These are phyloP conservation scores for Anthracocystis panici-leucophaei DNA, from an alignment of 1,284 basidiomycete species.

Conservation along the genomic window DNA sequence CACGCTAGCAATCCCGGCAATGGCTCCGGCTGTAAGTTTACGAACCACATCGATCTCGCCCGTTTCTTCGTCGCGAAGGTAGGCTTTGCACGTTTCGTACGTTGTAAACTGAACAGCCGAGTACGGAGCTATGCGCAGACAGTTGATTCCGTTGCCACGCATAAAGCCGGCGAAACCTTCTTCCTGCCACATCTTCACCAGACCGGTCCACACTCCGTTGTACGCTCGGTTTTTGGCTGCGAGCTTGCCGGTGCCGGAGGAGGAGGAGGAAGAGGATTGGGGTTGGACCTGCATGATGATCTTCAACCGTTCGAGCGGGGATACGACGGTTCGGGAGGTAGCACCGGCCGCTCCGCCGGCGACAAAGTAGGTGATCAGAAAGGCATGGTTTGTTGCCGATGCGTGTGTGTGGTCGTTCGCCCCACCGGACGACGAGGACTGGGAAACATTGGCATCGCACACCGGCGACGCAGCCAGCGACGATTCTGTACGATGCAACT, in stretches of 20 bases:
- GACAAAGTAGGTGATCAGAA: slow-evolving; percentile 71
- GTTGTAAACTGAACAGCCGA: slow-evolving; percentile 93
- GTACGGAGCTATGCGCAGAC: slow-evolving; percentile 81
- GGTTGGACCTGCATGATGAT: slow-evolving; percentile 81
- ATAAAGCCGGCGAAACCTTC: slow-evolving; percentile 92
- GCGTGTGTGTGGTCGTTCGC: slow-evolving; percentile 11
- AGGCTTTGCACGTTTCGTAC: slow-evolving; percentile 84
- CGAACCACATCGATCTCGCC: slow-evolving; percentile 84
- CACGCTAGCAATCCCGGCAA: slow-evolving; percentile 90
- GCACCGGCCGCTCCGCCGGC: slow-evolving; percentile 77
- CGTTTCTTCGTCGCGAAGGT: slow-evolving; percentile 12
- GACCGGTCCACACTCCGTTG: slow-evolving; percentile 61
- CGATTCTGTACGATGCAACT: slow-evolving; percentile 17
- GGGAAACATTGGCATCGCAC: background rate
- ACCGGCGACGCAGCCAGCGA: slow-evolving; percentile 1
- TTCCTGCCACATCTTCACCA: slow-evolving; percentile 82
- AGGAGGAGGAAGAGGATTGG: slow-evolving; percentile 15
- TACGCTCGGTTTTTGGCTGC: slow-evolving; percentile 55
- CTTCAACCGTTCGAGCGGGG: slow-evolving; percentile 89
- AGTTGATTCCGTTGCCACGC: slow-evolving; percentile 88
- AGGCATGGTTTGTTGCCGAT: slow-evolving; percentile 37
- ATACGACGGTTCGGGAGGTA: slow-evolving; percentile 88
- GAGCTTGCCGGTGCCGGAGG: background rate
- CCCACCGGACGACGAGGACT: background rate
- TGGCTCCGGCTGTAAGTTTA: slow-evolving; percentile 83